Percentiles rank a stretch among this genome's conserved stretches.
Evolutionary conservation across 2,329 filamentous ascomycete genomes (phyloP).

Genomic region (Fusarium hostae): DNA sequence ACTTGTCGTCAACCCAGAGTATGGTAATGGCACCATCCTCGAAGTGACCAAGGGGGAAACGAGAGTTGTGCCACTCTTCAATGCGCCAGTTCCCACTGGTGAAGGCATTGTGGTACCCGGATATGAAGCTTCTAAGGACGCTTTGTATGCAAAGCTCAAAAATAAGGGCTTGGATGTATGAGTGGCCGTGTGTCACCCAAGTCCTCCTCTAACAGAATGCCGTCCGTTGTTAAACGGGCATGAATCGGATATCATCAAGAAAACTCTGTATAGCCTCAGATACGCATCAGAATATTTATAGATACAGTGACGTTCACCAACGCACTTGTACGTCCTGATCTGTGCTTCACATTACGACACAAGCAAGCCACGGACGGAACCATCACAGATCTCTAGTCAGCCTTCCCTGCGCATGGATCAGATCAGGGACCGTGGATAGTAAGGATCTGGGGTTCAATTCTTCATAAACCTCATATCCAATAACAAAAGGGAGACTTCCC

Average conservation of each 20-base stretch:
- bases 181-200: not conserved
- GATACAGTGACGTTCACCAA: not conserved
- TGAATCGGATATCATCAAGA: not conserved
- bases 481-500: not conserved
- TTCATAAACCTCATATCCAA: constrained; percentile 18
- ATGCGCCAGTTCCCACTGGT: constrained; percentile 42
- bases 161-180: constrained; percentile 39
- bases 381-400: constrained; percentile 21
- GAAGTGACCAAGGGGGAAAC: constrained; percentile 44
- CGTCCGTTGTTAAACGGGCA: not conserved
- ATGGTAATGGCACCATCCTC: constrained; percentile 49
- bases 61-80: constrained; percentile 46
- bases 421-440: constrained; percentile 19
- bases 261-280: not conserved
- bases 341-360: constrained; percentile 15
- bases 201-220: not conserved
- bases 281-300: constrained; percentile 4
- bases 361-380: constrained; percentile 10
- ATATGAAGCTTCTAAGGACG: constrained; percentile 36
- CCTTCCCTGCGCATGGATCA: constrained; percentile 24
- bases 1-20: constrained; percentile 39
- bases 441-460: constrained; percentile 15
- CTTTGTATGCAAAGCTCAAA: constrained; percentile 40
- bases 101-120: constrained; percentile 39
- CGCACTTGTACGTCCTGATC: not conserved